Base-by-base conservation (phyloP, 1,284 basidiomycete genomes). In the Apiotrichum porosum region DNA sequence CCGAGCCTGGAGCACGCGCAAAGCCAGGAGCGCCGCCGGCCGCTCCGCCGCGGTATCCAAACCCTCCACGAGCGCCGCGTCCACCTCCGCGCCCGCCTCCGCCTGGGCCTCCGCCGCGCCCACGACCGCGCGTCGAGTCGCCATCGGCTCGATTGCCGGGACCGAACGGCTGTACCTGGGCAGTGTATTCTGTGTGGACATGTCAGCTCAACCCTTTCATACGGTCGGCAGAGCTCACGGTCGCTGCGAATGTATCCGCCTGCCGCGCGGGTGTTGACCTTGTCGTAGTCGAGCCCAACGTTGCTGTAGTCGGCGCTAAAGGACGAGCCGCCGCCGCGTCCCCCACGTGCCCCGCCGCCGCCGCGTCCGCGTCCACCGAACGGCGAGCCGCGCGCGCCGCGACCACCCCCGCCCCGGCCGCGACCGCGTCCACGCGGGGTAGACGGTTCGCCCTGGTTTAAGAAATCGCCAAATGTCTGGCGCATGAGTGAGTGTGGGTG, bases 231-330 rank as follows among this genome's bases (percentile, higher is more conserved):
- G n/a, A n/a, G n/a, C 43, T 38, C 34, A 44, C 47, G 28, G 38
- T 47, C 43, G 26, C 39, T 34, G 31, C 38, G 28, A 6, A 23
- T 64, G 49, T 72, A 72, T 14, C 46, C 60, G 55, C 64, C 57
- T n/a, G n/a, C n/a, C n/a, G n/a, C n/a, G n/a, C n/a, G n/a, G 6
- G 40, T 57, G 43, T 69, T 70, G 37, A 71, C 44, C 17, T 42
- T 47, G 3, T 47, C 44, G 45, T 73, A 73, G 51, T 71, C 63
- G 45, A 73, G 65, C 2, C 54, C 49, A 24, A 73, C 62, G 44
- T 62, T 61, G 3, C 58, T 52, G 48, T 72, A 73, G 50, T 72
- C 68, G 14, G 65, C 54, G 23, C 60, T 62, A 38, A 60, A 62
- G 42, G 51, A 31, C n/a, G n/a, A n/a, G n/a, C n/a, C n/a, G 30